Base-by-base conservation (phyloP, 495 filamentous ascomycete genomes). In the Acidomyces sp. region DNA sequence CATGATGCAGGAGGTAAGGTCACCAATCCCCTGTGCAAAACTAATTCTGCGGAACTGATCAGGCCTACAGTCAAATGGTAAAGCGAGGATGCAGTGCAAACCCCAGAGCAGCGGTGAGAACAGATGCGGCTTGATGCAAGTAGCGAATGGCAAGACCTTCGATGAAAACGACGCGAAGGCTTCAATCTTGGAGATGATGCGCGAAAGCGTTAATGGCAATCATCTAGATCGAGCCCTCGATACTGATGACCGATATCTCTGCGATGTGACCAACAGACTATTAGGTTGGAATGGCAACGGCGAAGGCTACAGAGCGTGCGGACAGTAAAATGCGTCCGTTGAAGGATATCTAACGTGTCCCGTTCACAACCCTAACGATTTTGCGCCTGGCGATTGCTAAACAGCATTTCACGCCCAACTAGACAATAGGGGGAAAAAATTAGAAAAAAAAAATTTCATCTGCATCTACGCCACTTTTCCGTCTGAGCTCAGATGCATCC, bases 71-170 rank as follows among this genome's bases (percentile, higher is more conserved):
- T 46, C 43, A 25, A 19, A 25, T 25, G 43, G 38, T 19, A 20
- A 25, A 20, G 38, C 30, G 7, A 23, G 27, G 15, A 19, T 37
- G 3, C 38, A 12, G 15, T 46, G 43, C 39, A 46, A 38, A 13
- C 12, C 35, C 12, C 35, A 38, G 16, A 20, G 20, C 26, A 22
- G 39, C 15, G 21, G 28, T 10, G 5, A 10, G 13, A 26, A 20
- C 38, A 44, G 33, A 26, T 46, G 43, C 29, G 43, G 43, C 13
- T 28, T 46, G 0, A 46, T 46, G 43, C 43, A 46, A 44, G 39
- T 39, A 13, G 13, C n/a, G 18, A 5, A 12, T 21, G 43, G 43
- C 12, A 42, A 29, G 19, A 42, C 18, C 17, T 46, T 42, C 38
- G 38, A 46, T 30, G 19, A 25, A 5, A 16, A 5, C 4, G 6